Conservation (phyloP, 225 moss, liverwort and hornwort genomes). For the Asterella californica region DNA sequence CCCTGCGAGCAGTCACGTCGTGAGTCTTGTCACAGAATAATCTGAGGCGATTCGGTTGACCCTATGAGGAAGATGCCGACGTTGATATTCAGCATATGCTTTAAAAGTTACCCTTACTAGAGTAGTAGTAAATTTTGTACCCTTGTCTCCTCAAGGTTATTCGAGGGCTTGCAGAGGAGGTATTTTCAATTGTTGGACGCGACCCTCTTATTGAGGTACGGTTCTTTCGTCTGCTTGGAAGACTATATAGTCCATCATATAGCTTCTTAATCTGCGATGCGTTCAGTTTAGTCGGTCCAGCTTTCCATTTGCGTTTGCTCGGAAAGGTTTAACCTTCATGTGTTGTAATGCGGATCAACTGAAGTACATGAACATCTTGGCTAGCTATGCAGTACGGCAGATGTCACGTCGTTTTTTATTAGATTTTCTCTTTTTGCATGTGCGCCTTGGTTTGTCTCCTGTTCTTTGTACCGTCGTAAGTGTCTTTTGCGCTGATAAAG, state of each 20-base stretch:
- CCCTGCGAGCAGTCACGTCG: background rate
- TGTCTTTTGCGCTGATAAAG: background rate
- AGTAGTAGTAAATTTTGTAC: background rate
- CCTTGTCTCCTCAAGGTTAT: constrained; percentile 51
- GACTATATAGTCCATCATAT: background rate
- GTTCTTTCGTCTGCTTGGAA: background rate
- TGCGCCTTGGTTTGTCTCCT: too few species aligned
- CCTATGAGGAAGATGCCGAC: background rate
- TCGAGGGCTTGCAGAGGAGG: constrained; percentile 80
- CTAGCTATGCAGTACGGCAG: background rate
- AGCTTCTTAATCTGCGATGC: background rate
- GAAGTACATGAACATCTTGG: background rate
- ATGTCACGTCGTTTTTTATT: background rate
- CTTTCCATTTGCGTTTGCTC: background rate
- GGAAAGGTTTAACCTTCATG: background rate
- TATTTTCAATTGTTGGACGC: constrained; percentile 80
- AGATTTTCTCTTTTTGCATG: background rate
- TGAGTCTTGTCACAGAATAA: too few species aligned
- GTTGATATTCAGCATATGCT: background rate
- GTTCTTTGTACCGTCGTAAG: background rate
- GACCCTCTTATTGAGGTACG: constrained; percentile 95
- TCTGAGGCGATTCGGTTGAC: background rate
- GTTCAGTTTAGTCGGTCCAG: background rate
- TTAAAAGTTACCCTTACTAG: background rate
- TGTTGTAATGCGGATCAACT: background rate